phyloP scores from a whole-genome alignment of 1,284 basidiomycete species.

The Fomitopsis schrenkii region DNA sequence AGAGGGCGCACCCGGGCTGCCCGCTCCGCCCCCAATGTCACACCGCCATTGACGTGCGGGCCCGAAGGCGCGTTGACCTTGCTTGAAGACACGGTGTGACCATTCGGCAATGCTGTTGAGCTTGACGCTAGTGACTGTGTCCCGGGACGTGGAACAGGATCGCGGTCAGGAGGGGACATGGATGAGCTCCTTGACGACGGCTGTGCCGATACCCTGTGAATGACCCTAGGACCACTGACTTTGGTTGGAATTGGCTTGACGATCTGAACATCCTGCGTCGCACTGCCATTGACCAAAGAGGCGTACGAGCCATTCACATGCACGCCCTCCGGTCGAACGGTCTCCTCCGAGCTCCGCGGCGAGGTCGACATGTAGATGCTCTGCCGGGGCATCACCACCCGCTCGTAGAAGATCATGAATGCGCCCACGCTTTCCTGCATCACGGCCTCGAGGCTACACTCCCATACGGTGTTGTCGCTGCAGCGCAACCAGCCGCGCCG shows the following conservation, averaged over 20 bases:
- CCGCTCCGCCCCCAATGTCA: neutral
- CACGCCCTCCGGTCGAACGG: slow-evolving; percentile 40
- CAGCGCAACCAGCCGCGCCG: slow-evolving; percentile 80
- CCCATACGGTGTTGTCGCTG: slow-evolving; percentile 80
- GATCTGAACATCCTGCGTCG: slow-evolving; percentile 14
- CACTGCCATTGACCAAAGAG: slow-evolving; percentile 10
- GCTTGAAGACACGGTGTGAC: neutral
- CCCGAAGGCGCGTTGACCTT: neutral
- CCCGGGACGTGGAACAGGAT: neutral
- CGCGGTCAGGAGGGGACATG: slow-evolving; percentile 10
- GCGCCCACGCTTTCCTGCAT: slow-evolving; percentile 68
- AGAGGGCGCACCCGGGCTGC: neutral
- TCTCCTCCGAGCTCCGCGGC: slow-evolving; percentile 47
- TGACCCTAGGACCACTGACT: slow-evolving; percentile 43
- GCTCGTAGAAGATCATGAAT: slow-evolving; percentile 93
- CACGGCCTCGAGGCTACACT: slow-evolving; percentile 74
- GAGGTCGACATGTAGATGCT: slow-evolving; percentile 18
- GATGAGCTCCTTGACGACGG: slow-evolving; percentile 33
- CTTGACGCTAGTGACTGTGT: neutral
- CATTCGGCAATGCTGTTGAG: slow-evolving; percentile 2
- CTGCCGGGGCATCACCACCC: slow-evolving; percentile 40
- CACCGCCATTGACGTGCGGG: neutral
- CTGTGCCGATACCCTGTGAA: slow-evolving; percentile 52
- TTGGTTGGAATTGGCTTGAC: slow-evolving; percentile 4
- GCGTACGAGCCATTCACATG: slow-evolving; percentile 37